Base-by-base conservation (phyloP, 2,329 filamentous ascomycete genomes). In the Passalora sequoiae region DNA sequence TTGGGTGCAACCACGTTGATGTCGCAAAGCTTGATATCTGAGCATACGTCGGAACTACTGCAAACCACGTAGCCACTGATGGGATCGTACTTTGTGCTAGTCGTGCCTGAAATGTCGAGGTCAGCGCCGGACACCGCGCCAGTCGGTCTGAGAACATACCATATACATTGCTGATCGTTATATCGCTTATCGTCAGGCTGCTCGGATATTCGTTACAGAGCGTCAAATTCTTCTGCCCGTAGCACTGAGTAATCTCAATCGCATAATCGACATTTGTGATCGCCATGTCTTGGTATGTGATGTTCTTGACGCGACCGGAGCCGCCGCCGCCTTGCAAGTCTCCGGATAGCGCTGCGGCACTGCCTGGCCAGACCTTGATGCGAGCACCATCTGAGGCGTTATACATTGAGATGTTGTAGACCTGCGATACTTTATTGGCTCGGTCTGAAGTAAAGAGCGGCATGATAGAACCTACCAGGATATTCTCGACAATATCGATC, bases 351-450 rank as follows among this genome's bases (percentile, higher is more conserved):
- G 73, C 72, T 2, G 75, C 72, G 3, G 70, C 55, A 13, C 72
- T 57, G 24, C 79, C 79, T 0, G 82, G 81, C 83, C 82, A 86
- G 43, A 85, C 81, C 64, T 86, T 86, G 67, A 87, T 85, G 46
- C 83, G 77, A 0, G 82, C 83, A 21, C 79, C 81, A 51, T 84
- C 78, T 40, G 75, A 68, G 2, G 58, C 60, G 44, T 70, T 66
- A 54, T 64, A 60, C 64, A 66, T 61, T 41, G 46, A 57, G 47
- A 65, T 52, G 47, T 66, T 64, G 52, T 62, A 58, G 31, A 66
- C 57, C 55, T 64, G 56, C 44, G 6, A 4, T 19, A 12, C 17
- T 46, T 50, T 19, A 77, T 75, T 54, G 82, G 69, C 73, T 81
- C 76, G 28, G 71, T 73, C 31, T 74, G 68, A 12, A n/a, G n/a